phyloP scores from a whole-genome alignment of 306 rosid species.

The Cyclanthera cordifolia region DNA sequence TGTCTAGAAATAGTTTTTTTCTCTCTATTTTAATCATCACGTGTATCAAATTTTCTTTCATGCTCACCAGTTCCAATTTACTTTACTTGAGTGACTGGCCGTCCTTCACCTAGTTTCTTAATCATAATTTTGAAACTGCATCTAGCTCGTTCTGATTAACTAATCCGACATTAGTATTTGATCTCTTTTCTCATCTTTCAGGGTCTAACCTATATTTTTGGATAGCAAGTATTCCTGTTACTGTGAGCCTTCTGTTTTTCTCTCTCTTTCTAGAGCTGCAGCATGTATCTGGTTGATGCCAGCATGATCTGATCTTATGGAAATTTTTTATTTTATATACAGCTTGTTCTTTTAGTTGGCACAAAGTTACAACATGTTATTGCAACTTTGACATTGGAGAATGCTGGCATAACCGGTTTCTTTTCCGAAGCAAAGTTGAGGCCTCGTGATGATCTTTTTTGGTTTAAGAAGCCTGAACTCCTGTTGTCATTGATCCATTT shows the following conservation, averaged over 20 bases:
- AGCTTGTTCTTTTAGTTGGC: constrained; percentile 96
- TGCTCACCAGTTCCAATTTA: background rate
- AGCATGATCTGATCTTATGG: background rate
- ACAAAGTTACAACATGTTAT: constrained; percentile 81
- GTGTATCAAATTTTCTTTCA: constrained; percentile 4
- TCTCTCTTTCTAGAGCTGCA: background rate
- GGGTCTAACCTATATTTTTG: constrained; percentile 96
- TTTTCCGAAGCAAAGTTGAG: constrained; percentile 53
- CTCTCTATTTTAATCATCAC: background rate
- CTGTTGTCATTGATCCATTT: constrained; percentile 85
- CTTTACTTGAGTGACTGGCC: background rate
- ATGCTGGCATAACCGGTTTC: constrained; percentile 54
- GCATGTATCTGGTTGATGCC: constrained; percentile 10
- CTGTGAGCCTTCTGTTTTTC: constrained; percentile 41
- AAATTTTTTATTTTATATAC: constrained; percentile 14
- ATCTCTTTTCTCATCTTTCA: constrained; percentile 24
- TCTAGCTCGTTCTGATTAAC: constrained; percentile 9
- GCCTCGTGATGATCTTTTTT: constrained; percentile 93
- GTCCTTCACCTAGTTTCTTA: background rate
- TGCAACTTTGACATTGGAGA: constrained; percentile 87
- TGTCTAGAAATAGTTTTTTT: background rate
- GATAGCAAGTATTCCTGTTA: constrained; percentile 81
- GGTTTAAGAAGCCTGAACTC: constrained; percentile 94
- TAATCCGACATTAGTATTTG: constrained; percentile 12
- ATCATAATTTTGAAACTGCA: background rate